Base-by-base conservation (phyloP, 1,139 yeast genomes). In the Meyerozyma carpophila region DNA sequence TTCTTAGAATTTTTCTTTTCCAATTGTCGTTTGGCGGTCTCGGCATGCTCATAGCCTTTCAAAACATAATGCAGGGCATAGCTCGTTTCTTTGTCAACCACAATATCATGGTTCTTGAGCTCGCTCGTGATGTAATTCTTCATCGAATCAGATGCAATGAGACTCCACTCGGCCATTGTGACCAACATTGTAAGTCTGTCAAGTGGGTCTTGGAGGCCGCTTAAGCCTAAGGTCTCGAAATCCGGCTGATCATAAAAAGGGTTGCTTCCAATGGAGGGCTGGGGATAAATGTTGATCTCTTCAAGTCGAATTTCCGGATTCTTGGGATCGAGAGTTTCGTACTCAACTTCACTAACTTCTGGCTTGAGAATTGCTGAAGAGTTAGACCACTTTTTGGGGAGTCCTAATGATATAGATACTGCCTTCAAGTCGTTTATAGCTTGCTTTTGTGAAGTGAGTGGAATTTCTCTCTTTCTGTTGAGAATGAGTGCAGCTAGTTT, bases 111-210 rank as follows among this genome's bases (percentile, higher is more conserved):
- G 18, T 57, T 52, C 38, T 62, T 68, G 3, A 67, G 43, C 26
- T 54, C 56, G 10, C 49, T 55, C 9, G 57, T 47, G n/a, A 79
- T 62, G 37, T 62, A 66, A 5, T 59, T 50, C 50, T 68, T 78
- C 5, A 79, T 62, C 3, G 57, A 54, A 16, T 73, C 75, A 0
- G 82, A 77, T 9, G 70, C 57, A 0, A 73, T 53, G 3, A 73
- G 51, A 29, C 75, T 62, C 84, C 84, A 80, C 45, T 73, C 75
- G 1, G 67, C 65, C 46, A 80, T 57, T 1, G 73, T 59, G 38
- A 79, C 65, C 20, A 80, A 48, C 50, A 79, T 51, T 8, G 77
- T 61, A 18, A 79, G 57, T 43, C 84, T 58, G 47, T 79, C 79
- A 3, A 44, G 41, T 0, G 84, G 79, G 9, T 58, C 50, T 9